Evolutionary conservation across 352 stramenopile genomes (phyloP).

Genomic region (Phytophthora pseudosyringae): DNA sequence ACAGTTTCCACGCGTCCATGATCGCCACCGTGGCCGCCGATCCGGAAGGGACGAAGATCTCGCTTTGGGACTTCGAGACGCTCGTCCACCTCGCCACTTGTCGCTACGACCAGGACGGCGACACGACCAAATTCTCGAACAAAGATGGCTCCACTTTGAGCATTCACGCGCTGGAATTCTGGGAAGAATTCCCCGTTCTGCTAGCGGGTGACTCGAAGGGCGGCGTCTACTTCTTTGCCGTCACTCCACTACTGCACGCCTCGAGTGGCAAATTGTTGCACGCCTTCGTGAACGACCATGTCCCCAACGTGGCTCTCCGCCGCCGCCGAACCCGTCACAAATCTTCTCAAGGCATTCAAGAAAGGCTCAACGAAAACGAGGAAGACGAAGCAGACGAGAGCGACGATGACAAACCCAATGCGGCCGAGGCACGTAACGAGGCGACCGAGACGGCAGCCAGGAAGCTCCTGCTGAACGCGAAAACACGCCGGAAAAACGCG

Average conservation of each 20-base stretch:
- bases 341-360: slow-evolving; percentile 5
- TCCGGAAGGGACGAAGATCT: slow-evolving; percentile 41
- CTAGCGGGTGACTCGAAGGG: slow-evolving; percentile 57
- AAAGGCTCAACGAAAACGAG: slow-evolving; percentile 16
- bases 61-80: slow-evolving; percentile 84
- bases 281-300: slow-evolving; percentile 61
- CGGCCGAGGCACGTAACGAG: slow-evolving; percentile 42
- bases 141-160: slow-evolving; percentile 8
- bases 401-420: background rate
- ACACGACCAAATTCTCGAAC: slow-evolving; percentile 5
- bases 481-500: slow-evolving; percentile 31
- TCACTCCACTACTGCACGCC: slow-evolving; percentile 47
- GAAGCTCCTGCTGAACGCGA: slow-evolving; percentile 45
- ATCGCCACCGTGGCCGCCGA: slow-evolving; percentile 61
- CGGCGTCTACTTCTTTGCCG: slow-evolving; percentile 64
- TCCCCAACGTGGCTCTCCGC: background rate
- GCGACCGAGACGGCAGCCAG: slow-evolving; percentile 38
- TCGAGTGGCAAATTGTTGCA: slow-evolving; percentile 61
- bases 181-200: slow-evolving; percentile 74
- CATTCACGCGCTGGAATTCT: slow-evolving; percentile 67
- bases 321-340: slow-evolving; percentile 6
- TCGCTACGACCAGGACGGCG: slow-evolving; percentile 25
- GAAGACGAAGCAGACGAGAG: slow-evolving; percentile 12
- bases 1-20: slow-evolving; percentile 71
- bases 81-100: slow-evolving; percentile 54